phyloP scores from a whole-genome alignment of 345 rosid genomes.

The Raphanus sativus region DNA sequence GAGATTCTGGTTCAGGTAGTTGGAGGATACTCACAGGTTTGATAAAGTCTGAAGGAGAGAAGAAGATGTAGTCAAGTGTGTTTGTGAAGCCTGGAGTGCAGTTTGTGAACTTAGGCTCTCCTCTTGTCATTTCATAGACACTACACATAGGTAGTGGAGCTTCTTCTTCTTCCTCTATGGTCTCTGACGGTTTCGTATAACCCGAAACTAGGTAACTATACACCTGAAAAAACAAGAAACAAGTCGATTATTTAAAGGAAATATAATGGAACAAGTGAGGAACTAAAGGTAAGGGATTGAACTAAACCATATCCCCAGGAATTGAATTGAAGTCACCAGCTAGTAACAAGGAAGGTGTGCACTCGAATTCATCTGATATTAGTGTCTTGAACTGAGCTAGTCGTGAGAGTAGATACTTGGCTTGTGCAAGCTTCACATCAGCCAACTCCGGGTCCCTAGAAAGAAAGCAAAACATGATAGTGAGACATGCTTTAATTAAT shows the following conservation, averaged over 20 bases:
- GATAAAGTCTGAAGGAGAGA: slow-evolving; percentile 56
- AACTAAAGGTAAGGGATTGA: neutral
- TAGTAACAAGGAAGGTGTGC: slow-evolving; percentile 60
- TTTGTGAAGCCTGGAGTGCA: slow-evolving; percentile 80
- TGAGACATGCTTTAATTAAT: slow-evolving; percentile 15
- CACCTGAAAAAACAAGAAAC: slow-evolving; percentile 54
- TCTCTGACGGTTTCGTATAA: slow-evolving; percentile 22
- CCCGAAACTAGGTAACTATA: slow-evolving; percentile 74
- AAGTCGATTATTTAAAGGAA: neutral
- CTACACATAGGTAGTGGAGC: slow-evolving; percentile 66
- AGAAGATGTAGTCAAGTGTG: slow-evolving; percentile 84
- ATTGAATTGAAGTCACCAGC: slow-evolving; percentile 96
- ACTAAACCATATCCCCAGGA: slow-evolving; percentile 74
- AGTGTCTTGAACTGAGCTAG: slow-evolving; percentile 57
- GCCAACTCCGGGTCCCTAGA: slow-evolving; percentile 90
- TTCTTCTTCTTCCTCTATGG: slow-evolving; percentile 50
- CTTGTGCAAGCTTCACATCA: slow-evolving; percentile 98
- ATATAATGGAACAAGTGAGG: neutral
- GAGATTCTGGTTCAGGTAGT: slow-evolving; percentile 57
- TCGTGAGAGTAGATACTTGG: slow-evolving; percentile 68
- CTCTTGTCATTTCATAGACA: slow-evolving; percentile 61
- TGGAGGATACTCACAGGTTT: slow-evolving; percentile 66
- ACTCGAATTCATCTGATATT: slow-evolving; percentile 59
- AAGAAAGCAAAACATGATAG: slow-evolving; percentile 20
- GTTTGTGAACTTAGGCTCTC: slow-evolving; percentile 88